These are phyloP conservation scores for Candida awuae DNA, from an alignment of 805 yeast genomes.

Conservation along the genomic window DNA sequence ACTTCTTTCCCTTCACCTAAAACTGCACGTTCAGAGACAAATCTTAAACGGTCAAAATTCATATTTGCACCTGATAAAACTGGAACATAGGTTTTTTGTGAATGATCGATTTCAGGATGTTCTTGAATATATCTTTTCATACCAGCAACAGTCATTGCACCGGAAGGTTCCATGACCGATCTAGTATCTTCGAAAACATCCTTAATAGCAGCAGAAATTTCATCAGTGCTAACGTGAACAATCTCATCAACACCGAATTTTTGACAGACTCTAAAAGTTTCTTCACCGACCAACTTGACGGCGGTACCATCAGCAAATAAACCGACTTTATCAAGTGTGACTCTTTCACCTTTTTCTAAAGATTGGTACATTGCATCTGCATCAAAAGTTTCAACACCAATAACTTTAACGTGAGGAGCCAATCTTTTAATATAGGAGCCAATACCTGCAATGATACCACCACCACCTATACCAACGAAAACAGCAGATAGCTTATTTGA, in stretches of 20 bases:
- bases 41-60: conserved; percentile 94
- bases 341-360: conserved; percentile 45
- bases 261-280: conserved; percentile 74
- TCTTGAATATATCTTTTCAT: conserved; percentile 67
- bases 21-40: conserved; percentile 94
- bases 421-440: conserved; percentile 85
- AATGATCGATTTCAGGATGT: conserved; percentile 66
- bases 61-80: conserved; percentile 94
- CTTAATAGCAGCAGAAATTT: conserved; percentile 90
- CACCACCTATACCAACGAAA: conserved; percentile 94
- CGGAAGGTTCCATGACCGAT: conserved; percentile 91
- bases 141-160: conserved; percentile 95
- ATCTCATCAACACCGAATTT: conserved; percentile 72
- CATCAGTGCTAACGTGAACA: conserved; percentile 58
- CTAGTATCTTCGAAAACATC: conserved; percentile 96
- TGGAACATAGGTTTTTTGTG: conserved; percentile 67
- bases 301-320: conserved; percentile 98
- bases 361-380: conserved; percentile 89
- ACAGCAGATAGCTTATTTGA: conserved; percentile 73
- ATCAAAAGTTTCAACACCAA: conserved; percentile 94
- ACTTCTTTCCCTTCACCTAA: conserved; percentile 98
- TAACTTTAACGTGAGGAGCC: conserved; percentile 94
- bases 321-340: conserved; percentile 69
- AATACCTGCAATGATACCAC: conserved; percentile 89
- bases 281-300: conserved; percentile 81